Conservation (phyloP, 768 basidiomycete genomes). For the Hemileccinum impolitum region DNA sequence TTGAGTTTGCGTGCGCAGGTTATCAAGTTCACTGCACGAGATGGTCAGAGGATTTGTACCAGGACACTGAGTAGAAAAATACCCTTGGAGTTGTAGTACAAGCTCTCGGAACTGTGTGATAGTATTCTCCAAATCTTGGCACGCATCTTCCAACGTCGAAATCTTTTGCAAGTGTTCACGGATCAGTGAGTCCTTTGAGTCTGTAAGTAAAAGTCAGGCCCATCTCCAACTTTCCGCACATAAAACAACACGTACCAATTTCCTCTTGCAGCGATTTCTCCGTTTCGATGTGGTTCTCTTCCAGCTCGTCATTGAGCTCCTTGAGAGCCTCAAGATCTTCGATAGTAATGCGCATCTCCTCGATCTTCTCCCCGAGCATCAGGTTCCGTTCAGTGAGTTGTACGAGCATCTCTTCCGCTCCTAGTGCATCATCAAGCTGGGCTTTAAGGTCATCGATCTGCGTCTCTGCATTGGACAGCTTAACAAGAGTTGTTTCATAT, state of each 20-base stretch:
- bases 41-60: slow-evolving; percentile 8
- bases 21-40: slow-evolving; percentile 74
- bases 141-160: slow-evolving; percentile 68
- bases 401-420: slow-evolving; percentile 95
- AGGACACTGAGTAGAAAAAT: slow-evolving; percentile 8
- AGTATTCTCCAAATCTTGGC: slow-evolving; percentile 83
- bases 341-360: slow-evolving; percentile 94
- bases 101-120: slow-evolving; percentile 92
- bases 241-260: slow-evolving; percentile 54
- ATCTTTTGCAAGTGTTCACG: slow-evolving; percentile 65
- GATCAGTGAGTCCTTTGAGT: slow-evolving; percentile 66
- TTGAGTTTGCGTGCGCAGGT: slow-evolving; percentile 79
- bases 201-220: slow-evolving; percentile 34
- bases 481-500: slow-evolving; percentile 75
- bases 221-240: not conserved
- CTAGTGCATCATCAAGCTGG: slow-evolving; percentile 92
- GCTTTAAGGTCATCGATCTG: slow-evolving; percentile 92
- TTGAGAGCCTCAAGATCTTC: slow-evolving; percentile 96
- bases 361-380: slow-evolving; percentile 94
- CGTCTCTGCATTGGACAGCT: slow-evolving; percentile 82
- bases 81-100: slow-evolving; percentile 82
- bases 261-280: slow-evolving; percentile 91
- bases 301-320: slow-evolving; percentile 95
- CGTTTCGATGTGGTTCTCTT: slow-evolving; percentile 93
- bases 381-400: slow-evolving; percentile 93